Conservation (phyloP, 345 rosid genomes). For the Kernera saxatilis region DNA sequence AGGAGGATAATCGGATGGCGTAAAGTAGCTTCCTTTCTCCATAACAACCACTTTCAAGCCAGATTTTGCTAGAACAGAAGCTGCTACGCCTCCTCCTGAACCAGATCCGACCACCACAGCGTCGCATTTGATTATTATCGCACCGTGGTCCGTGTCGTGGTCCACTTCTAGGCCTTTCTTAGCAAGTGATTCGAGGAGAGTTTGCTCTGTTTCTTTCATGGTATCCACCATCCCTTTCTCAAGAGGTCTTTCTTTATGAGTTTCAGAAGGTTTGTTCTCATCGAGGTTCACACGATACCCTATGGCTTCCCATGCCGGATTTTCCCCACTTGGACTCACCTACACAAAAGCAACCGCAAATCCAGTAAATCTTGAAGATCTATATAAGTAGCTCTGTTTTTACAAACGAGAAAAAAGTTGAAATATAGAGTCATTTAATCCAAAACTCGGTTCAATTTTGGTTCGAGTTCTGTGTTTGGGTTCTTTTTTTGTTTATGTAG, state of each 20-base stretch:
- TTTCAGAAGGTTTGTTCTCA: not conserved
- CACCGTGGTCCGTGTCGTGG: slow-evolving; percentile 20
- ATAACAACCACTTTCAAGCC: slow-evolving; percentile 70
- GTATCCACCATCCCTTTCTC: slow-evolving; percentile 71
- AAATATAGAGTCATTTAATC: not conserved
- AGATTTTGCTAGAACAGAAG: slow-evolving; percentile 63
- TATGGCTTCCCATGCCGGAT: slow-evolving; percentile 77
- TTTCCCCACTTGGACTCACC: slow-evolving; percentile 55
- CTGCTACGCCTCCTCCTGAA: slow-evolving; percentile 93
- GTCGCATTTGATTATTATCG: slow-evolving; percentile 62
- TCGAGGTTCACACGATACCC: slow-evolving; percentile 38
- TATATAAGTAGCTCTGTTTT: not conserved
- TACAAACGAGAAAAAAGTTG: not conserved
- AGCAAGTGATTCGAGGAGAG: slow-evolving; percentile 42
- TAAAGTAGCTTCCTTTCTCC: slow-evolving; percentile 79
- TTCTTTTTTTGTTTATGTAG: too few species aligned
- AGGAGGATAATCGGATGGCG: slow-evolving; percentile 46
- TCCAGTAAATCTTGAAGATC: not conserved
- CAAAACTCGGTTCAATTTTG: not conserved
- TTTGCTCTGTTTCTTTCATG: slow-evolving; percentile 36
- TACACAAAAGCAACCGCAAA: slow-evolving; percentile 17
- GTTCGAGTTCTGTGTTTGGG: too few species aligned
- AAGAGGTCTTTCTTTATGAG: slow-evolving; percentile 51
- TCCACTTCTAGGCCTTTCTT: slow-evolving; percentile 53
- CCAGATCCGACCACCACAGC: slow-evolving; percentile 80